phyloP scores from a whole-genome alignment of 176 grass and related monocot genomes.

The Tillandsia leiboldiana region DNA sequence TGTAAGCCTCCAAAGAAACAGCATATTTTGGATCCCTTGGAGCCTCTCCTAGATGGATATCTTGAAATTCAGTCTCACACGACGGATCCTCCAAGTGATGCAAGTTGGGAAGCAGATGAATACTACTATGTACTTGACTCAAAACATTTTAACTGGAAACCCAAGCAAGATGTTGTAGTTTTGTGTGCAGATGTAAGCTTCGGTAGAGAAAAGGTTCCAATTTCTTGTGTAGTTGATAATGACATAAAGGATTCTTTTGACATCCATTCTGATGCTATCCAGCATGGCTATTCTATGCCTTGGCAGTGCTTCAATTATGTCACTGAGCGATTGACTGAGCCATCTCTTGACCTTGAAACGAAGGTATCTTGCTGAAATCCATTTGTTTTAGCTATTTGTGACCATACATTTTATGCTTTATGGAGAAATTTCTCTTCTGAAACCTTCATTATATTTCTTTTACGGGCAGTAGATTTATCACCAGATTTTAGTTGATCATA shows the following conservation, averaged over 20 bases:
- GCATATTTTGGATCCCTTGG: conserved; percentile 42
- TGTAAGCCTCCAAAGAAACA: conserved; percentile 39
- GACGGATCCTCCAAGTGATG: conserved; percentile 24
- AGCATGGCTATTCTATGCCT: conserved; percentile 35
- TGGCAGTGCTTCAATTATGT: conserved; percentile 76
- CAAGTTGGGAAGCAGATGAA: conserved; percentile 54
- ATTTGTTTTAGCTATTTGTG: conserved; percentile 8
- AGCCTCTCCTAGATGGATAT: conserved; percentile 21
- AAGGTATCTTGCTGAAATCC: conserved; percentile 43
- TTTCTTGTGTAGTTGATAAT: conserved; percentile 60
- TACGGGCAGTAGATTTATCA: not conserved
- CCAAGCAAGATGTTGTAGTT: conserved; percentile 44
- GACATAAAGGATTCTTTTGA: conserved; percentile 48
- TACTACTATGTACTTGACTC: conserved; percentile 76
- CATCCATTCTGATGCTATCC: conserved; percentile 28
- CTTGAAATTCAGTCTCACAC: conserved; percentile 14
- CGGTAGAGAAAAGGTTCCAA: conserved; percentile 60
- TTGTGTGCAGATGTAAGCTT: conserved; percentile 87
- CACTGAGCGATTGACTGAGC: conserved; percentile 52
- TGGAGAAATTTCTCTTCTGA: not conserved
- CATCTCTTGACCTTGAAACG: conserved; percentile 41
- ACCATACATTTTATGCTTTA: not conserved
- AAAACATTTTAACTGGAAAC: conserved; percentile 54
- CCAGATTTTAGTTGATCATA: not conserved
- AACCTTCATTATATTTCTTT: not conserved